Evolutionary conservation across 202 grass and related monocot species (phyloP).

Genomic region (Panicum hallii): DNA sequence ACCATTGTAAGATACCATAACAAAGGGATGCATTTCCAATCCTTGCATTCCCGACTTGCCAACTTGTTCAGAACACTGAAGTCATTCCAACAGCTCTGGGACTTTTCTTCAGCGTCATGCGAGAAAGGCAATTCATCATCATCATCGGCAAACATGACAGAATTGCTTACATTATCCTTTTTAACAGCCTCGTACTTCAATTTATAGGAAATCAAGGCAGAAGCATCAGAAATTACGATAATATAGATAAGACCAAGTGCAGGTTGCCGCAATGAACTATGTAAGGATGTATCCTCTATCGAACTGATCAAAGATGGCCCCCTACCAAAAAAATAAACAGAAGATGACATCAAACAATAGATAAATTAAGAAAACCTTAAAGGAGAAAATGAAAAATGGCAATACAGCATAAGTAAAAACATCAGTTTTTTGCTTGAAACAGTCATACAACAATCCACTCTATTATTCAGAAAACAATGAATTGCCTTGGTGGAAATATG

Average conservation of each 20-base stretch:
- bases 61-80: constrained; percentile 83
- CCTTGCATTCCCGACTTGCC: constrained; percentile 72
- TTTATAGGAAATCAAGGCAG: constrained; percentile 84
- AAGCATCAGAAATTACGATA: constrained; percentile 93
- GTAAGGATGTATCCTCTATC: constrained; percentile 77
- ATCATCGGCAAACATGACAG: constrained; percentile 61
- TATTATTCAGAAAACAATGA: background rate
- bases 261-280: constrained; percentile 92
- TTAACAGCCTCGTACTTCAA: constrained; percentile 52
- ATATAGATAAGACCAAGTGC: constrained; percentile 95
- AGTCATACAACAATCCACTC: constrained; percentile 38
- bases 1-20: constrained; percentile 87
- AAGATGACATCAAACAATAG: constrained; percentile 44
- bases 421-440: constrained; percentile 15
- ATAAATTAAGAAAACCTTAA: constrained; percentile 19
- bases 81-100: constrained; percentile 80
- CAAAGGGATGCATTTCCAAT: constrained; percentile 88
- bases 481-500: background rate
- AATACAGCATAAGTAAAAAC: constrained; percentile 11
- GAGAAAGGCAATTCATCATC: constrained; percentile 72
- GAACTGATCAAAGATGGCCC: constrained; percentile 88
- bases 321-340: constrained; percentile 64
- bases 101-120: constrained; percentile 55
- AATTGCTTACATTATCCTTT: constrained; percentile 48
- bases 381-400: constrained; percentile 34